Evolutionary conservation across 202 grass and related monocot species (phyloP).

Genomic region (Sporobolus alterniflorus): DNA sequence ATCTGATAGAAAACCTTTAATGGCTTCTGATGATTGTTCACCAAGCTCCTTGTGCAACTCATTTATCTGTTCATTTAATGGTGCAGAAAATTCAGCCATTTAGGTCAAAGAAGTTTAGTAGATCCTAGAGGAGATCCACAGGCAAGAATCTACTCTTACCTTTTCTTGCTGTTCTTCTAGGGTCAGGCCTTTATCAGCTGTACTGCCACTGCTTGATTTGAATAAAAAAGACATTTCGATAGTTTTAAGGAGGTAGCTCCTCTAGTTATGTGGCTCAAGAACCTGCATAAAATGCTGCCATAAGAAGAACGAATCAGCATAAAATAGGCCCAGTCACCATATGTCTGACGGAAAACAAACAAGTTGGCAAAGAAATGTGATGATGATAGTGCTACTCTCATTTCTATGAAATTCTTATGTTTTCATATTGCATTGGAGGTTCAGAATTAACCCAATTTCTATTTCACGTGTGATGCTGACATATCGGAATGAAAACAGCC

Average conservation of each 20-base stretch:
- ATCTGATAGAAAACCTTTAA: slow-evolving; percentile 65
- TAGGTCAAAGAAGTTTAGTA: not conserved
- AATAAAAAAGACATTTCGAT: slow-evolving; percentile 58
- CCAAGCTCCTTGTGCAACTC: slow-evolving; percentile 61
- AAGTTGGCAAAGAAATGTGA: not conserved
- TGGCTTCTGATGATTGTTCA: slow-evolving; percentile 34
- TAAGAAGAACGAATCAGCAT: not conserved
- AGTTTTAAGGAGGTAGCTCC: not conserved
- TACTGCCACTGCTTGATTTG: slow-evolving; percentile 45
- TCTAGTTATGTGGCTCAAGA: slow-evolving; percentile 13
- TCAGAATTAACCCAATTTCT: not conserved
- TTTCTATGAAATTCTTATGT: not conserved
- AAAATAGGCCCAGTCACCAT: not conserved
- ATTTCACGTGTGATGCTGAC: not conserved
- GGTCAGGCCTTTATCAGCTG: slow-evolving; percentile 44
- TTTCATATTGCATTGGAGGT: not conserved
- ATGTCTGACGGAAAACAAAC: not conserved
- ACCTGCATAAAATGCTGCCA: slow-evolving; percentile 2
- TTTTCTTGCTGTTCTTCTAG: slow-evolving; percentile 63
- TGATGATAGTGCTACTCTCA: not conserved
- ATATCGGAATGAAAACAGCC: not conserved
- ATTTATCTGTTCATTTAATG: slow-evolving; percentile 55
- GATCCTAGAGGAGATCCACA: not conserved
- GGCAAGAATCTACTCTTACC: slow-evolving; percentile 24
- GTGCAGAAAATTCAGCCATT: not conserved